Evolutionary conservation across 1,139 yeast species (phyloP).

Genomic region (Petasospora rhodanensis): DNA sequence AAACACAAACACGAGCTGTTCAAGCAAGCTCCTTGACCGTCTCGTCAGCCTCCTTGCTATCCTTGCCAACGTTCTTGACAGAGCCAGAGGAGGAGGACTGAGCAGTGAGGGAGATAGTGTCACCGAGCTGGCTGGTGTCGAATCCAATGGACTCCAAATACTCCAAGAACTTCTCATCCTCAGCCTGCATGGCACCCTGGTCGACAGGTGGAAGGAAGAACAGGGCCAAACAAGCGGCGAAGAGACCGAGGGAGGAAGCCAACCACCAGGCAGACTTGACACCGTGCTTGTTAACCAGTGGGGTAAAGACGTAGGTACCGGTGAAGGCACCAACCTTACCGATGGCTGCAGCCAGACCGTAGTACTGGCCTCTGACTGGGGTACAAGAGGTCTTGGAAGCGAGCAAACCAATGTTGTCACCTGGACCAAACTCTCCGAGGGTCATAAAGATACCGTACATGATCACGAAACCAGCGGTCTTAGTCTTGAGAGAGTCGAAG

Average conservation of each 20-base stretch:
- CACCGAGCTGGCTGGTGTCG: slow-evolving; percentile 40
- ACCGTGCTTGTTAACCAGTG: slow-evolving; percentile 52
- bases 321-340: slow-evolving; percentile 93
- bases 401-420: slow-evolving; percentile 83
- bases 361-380: slow-evolving; percentile 84
- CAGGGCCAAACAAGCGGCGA: slow-evolving; percentile 65
- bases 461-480: slow-evolving; percentile 76
- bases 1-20: no score
- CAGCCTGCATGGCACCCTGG: slow-evolving; percentile 76
- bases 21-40: no score
- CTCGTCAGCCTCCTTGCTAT: no score
- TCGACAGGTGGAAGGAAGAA: slow-evolving; percentile 77
- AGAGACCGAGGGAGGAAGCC: slow-evolving; percentile 68
- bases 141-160: slow-evolving; percentile 59
- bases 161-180: slow-evolving; percentile 65
- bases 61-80: no score
- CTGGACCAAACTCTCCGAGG: slow-evolving; percentile 92
- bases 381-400: slow-evolving; percentile 87
- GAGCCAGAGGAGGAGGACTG: no score
- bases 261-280: slow-evolving; percentile 78
- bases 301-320: slow-evolving; percentile 86
- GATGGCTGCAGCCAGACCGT: slow-evolving; percentile 85
- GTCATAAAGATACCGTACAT: slow-evolving; percentile 83
- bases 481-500: slow-evolving; percentile 48
- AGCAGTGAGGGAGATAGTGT: not conserved